Conservation (phyloP, 2,329 filamentous ascomycete genomes). For the Fusarium dimerum region DNA sequence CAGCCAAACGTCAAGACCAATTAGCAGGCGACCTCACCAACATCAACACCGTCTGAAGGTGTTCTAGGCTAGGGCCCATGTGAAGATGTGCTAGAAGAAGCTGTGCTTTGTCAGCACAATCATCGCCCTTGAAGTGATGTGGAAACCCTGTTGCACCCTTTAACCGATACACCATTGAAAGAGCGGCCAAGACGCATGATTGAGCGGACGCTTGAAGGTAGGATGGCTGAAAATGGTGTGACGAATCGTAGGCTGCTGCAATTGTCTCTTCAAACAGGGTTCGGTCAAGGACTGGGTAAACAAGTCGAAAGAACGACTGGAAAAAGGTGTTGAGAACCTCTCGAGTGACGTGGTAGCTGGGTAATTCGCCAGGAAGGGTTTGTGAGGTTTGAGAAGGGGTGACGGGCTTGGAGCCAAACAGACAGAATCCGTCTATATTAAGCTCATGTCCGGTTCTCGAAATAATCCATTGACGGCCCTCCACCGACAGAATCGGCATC, state of each 20-base stretch:
- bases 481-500: constrained; percentile 8
- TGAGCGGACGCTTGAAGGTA: constrained; percentile 1
- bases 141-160: no score
- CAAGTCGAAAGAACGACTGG: background rate
- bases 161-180: background rate
- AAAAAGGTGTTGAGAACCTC: constrained; percentile 3
- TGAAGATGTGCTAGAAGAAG: no score
- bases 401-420: constrained; percentile 6
- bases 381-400: no score
- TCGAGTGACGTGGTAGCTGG: no score
- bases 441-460: constrained; percentile 6
- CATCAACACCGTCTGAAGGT: constrained; percentile 6
- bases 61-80: background rate
- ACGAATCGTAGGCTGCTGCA: constrained; percentile 5
- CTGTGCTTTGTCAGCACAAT: no score
- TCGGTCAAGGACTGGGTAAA: constrained; percentile 9
- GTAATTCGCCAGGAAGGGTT: no score
- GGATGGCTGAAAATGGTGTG: no score
- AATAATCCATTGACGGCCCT: constrained; percentile 8
- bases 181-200: constrained; percentile 5
- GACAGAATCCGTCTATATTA: constrained; percentile 1
- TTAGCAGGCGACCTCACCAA: constrained; percentile 2
- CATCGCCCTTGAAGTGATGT: no score
- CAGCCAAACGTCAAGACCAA: background rate
- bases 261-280: constrained; percentile 6